Evolutionary conservation across 164 flowering plant genomes (phyloP), one percentile per base, ranked within the genome.

Genomic region (Nymphaea thermarum): DNA sequence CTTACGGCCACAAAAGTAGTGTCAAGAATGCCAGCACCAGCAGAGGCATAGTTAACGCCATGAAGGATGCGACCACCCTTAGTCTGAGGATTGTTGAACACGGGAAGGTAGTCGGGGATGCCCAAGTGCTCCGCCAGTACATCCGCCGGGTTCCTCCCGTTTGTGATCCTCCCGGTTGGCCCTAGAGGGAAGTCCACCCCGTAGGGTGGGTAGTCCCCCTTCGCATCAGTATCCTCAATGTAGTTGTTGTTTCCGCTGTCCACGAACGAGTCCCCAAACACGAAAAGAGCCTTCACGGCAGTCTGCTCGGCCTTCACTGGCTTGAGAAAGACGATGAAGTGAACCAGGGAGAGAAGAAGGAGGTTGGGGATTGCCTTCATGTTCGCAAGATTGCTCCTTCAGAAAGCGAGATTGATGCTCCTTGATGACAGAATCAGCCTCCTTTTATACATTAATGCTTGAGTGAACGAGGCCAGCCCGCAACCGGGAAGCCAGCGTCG

Each of bases 161-260:
- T 86, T 6, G 82, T 78, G 63, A 86, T 86, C 74, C 94, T 79
- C 2, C 89, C 94, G 0, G 94, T 70, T 45, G 88, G 80, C 0
- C 91, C 91, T 1, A 41, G 16, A 14, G 83, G 86, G 62, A 85
- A 86, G 63, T 47, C 86, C 3, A 86, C 67, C 15, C 94, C 94
- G 66, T 88, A 88, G 0, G 94, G 91, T 47, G 70, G 64, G 73
- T 70, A 88, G 65, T 86, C 73, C 4, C 82, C 91, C 63, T 71
- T 85, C 4, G 87, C 79, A 6, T 36, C 25, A 0, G 81, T 63
- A 44, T 77, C 73, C 15, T 25, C 42, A 10, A 85, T 66, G 78
- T 73, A 84, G 73, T 85, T 86, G 72, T 88, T 88, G 81, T 86
- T 88, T 8, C 91, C 91, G 76, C 77, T 85, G 68, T 88, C 94